Evolutionary conservation across 257 asterid species (phyloP).

Genomic region (Gentiana macrophylla): DNA sequence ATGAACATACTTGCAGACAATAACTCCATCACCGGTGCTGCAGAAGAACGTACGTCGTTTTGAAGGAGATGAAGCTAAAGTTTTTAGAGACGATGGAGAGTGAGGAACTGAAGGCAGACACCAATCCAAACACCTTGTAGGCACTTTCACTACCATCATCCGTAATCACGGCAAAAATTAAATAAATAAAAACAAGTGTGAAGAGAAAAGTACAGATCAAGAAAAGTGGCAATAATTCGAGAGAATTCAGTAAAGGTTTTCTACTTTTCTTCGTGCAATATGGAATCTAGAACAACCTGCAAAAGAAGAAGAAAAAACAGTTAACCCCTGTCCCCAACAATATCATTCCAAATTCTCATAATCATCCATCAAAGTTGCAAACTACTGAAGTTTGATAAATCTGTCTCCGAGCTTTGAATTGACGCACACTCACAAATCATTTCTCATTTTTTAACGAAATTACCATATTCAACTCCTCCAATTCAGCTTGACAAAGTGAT

Average conservation of each 20-base stretch:
- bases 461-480: too few relatives aligned
- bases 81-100: constrained; percentile 56
- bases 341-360: too few relatives aligned
- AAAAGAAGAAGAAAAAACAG: constrained; percentile 14
- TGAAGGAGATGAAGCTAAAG: constrained; percentile 50
- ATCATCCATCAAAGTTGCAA: too few relatives aligned
- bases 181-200: too few relatives aligned
- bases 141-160: constrained; percentile 63
- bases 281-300: constrained; percentile 31
- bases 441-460: too few relatives aligned
- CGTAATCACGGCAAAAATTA: background rate
- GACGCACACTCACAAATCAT: too few relatives aligned
- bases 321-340: too few relatives aligned
- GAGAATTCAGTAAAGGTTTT: background rate
- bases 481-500: too few relatives aligned
- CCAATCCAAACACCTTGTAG: constrained; percentile 50
- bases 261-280: constrained; percentile 17
- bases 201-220: too few relatives aligned
- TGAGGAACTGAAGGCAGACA: constrained; percentile 56
- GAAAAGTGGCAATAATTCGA: too few relatives aligned
- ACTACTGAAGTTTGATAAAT: too few relatives aligned
- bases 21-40: constrained; percentile 32
- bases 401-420: too few relatives aligned
- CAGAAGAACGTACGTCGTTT: constrained; percentile 31
- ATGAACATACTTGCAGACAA: constrained; percentile 30